These are phyloP conservation scores for Rubus parviflorus DNA, from an alignment of 306 rosid species.

Conservation along the genomic window DNA sequence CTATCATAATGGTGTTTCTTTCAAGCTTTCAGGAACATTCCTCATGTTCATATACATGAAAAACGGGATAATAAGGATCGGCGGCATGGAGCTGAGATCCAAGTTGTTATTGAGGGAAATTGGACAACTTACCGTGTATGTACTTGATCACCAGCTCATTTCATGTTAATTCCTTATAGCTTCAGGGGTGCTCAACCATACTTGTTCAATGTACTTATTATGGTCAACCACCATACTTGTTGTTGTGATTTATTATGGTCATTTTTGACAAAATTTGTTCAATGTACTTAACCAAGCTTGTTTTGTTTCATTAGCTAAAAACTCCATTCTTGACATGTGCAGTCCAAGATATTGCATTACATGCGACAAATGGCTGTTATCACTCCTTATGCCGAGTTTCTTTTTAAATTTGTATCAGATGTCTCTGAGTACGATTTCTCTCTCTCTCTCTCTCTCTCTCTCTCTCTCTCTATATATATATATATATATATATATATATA, in stretches of 20 bases:
- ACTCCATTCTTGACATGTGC: constrained; percentile 44
- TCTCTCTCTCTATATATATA: neutral
- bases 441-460: constrained; percentile 27
- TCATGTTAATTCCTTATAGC: constrained; percentile 17
- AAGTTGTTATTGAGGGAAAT: constrained; percentile 97
- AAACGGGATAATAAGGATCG: constrained; percentile 60
- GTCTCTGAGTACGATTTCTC: constrained; percentile 63
- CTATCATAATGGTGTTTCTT: constrained; percentile 24
- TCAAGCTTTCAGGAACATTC: constrained; percentile 71
- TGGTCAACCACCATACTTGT: too few species aligned
- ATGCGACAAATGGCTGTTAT: constrained; percentile 93
- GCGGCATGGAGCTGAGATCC: constrained; percentile 96
- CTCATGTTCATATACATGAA: constrained; percentile 86
- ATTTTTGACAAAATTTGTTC: constrained; percentile 12
- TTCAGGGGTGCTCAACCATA: constrained; percentile 7
- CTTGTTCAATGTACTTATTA: too few species aligned
- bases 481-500: neutral
- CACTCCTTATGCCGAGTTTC: constrained; percentile 72
- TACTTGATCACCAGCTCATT: constrained; percentile 13
- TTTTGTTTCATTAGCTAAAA: constrained; percentile 20
- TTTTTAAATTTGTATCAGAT: constrained; percentile 80
- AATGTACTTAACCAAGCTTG: neutral
- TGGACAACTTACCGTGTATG: constrained; percentile 97
- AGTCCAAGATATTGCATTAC: constrained; percentile 93
- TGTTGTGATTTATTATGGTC: constrained; percentile 10